A percentile compares a stretch with the other conserved stretches of the same genome.
These are phyloP conservation scores for Trebouxia gelatinosa DNA, from an alignment of 163 green algal species.

Conservation along the genomic window DNA sequence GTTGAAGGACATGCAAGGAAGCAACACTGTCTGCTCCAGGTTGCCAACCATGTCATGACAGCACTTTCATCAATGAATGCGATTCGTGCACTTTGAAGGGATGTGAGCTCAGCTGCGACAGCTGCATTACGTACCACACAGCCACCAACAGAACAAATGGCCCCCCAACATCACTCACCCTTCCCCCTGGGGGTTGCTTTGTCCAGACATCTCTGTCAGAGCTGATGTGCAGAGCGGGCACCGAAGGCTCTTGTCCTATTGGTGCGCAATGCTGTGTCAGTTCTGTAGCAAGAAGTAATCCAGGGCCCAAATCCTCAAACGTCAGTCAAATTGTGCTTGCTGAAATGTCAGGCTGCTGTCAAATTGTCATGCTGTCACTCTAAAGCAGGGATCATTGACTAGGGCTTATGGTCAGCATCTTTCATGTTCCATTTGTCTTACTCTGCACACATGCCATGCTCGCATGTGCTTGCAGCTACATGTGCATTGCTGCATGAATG, in stretches of 20 bases:
- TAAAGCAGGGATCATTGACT: not conserved
- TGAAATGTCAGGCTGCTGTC: not conserved
- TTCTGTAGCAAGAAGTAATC: not conserved
- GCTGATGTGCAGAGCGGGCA: not conserved
- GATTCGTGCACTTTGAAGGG: not conserved
- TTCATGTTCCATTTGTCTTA: too few relatives aligned
- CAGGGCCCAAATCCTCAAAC: not conserved
- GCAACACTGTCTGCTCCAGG: too few relatives aligned
- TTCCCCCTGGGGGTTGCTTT: slow-evolving; percentile 3
- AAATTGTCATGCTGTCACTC: not conserved
- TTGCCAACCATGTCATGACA: not conserved
- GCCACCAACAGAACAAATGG: not conserved
- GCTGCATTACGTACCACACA: not conserved
- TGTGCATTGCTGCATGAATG: too few relatives aligned
- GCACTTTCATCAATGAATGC: not conserved
- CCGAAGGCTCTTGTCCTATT: not conserved
- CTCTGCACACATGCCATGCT: too few relatives aligned
- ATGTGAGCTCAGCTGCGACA: not conserved
- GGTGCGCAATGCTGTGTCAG: not conserved
- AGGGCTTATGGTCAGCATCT: too few relatives aligned
- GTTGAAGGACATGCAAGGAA: too few relatives aligned
- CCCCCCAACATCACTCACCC: not conserved
- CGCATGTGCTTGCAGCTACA: too few relatives aligned
- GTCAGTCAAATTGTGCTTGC: not conserved
- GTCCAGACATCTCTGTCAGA: not conserved